Evolutionary conservation across 768 basidiomycete genomes (phyloP).

Genomic region (Tylopilus cervinicoccineus): DNA sequence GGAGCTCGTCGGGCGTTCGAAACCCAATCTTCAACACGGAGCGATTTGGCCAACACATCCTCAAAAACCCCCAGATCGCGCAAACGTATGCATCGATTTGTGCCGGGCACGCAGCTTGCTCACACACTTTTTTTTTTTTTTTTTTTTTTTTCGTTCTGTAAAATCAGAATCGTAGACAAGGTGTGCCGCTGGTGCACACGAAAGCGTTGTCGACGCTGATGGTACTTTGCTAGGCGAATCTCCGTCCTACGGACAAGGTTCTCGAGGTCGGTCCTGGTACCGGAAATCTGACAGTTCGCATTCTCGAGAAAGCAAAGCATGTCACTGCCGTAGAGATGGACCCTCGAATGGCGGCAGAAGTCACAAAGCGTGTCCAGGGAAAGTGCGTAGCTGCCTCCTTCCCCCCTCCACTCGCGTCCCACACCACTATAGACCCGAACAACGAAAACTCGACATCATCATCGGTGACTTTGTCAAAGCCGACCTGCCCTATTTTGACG

Average conservation of each 20-base stretch:
- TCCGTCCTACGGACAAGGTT: slow-evolving; percentile 92
- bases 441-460: slow-evolving; percentile 90
- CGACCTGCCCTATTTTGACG: slow-evolving; percentile 97
- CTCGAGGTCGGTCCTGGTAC: slow-evolving; percentile 98
- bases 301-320: slow-evolving; percentile 89
- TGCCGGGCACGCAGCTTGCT: slow-evolving; percentile 16
- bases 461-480: slow-evolving; percentile 98
- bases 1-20: slow-evolving; percentile 43
- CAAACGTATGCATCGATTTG: slow-evolving; percentile 61
- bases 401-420: neutral
- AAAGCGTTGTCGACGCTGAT: slow-evolving; percentile 2
- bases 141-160: neutral
- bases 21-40: slow-evolving; percentile 95
- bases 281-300: slow-evolving; percentile 91
- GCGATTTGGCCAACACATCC: slow-evolving; percentile 95
- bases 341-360: slow-evolving; percentile 97
- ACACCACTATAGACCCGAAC: slow-evolving; percentile 67
- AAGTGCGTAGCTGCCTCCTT: slow-evolving; percentile 60
- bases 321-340: slow-evolving; percentile 97
- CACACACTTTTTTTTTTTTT: slow-evolving; percentile 7
- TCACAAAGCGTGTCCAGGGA: slow-evolving; percentile 96
- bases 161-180: slow-evolving; percentile 58
- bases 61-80: slow-evolving; percentile 89
- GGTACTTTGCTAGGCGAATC: slow-evolving; percentile 58
- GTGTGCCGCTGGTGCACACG: slow-evolving; percentile 24